A percentile compares a stretch with the other conserved stretches of the same genome.
phyloP scores from a whole-genome alignment of 1,139 yeast species.

The Arxiozyma telluris region DNA sequence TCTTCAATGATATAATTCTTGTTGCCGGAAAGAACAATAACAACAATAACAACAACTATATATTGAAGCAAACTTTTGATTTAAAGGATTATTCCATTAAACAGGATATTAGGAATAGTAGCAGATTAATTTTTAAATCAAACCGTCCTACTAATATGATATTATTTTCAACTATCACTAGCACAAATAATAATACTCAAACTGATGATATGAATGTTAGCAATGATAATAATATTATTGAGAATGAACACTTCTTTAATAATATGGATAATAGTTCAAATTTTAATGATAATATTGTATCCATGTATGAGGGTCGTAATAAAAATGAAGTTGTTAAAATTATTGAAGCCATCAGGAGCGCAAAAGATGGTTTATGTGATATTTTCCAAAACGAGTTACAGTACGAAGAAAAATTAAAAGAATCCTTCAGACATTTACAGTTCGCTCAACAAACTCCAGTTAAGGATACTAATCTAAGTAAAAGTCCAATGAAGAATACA shows the following conservation, averaged over 20 bases:
- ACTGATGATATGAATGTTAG: not conserved
- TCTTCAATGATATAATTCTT: conserved; percentile 68
- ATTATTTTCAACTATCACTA: not conserved
- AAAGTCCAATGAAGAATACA: conserved; percentile 23
- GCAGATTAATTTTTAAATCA: conserved; percentile 24
- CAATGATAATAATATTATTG: not conserved
- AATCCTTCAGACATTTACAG: conserved; percentile 39
- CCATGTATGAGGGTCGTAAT: conserved; percentile 46
- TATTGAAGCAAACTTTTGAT: conserved; percentile 78
- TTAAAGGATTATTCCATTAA: conserved; percentile 49
- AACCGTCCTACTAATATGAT: not conserved
- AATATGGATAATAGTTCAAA: not conserved
- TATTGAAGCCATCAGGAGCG: conserved; percentile 51
- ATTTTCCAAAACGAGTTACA: conserved; percentile 35
- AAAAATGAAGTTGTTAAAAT: conserved; percentile 51
- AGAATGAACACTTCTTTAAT: not conserved
- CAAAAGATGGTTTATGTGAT: conserved; percentile 50
- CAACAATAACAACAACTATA: conserved; percentile 33
- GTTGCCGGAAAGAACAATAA: conserved; percentile 50
- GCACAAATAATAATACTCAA: no score
- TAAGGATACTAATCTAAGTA: conserved; percentile 15
- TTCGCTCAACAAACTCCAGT: conserved; percentile 24
- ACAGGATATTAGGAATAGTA: conserved; percentile 19
- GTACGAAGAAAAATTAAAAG: conserved; percentile 39
- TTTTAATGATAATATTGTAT: conserved; percentile 11